phyloP scores from a whole-genome alignment of 169 alveolate genomes.

The Plasmodium coatneyi region DNA sequence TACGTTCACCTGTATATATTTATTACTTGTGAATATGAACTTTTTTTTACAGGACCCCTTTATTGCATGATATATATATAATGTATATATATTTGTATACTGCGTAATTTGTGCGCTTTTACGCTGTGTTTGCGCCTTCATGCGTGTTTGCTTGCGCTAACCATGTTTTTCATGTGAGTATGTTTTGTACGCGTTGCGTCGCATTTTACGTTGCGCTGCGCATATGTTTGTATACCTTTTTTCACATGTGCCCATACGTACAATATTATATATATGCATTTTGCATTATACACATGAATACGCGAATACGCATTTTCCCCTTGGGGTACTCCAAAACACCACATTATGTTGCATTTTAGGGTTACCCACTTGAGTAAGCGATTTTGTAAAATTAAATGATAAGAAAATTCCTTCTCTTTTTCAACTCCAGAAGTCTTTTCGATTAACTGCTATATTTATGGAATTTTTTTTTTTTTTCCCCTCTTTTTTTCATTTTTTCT shows the following conservation, averaged over 20 bases:
- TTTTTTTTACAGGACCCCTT: not conserved
- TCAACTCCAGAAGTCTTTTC: constrained; percentile 30
- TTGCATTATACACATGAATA: not conserved
- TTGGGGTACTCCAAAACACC: not conserved
- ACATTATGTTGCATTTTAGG: not conserved
- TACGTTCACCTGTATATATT: not conserved
- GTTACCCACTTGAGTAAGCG: not conserved
- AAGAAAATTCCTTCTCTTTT: constrained; percentile 15
- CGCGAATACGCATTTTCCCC: not conserved
- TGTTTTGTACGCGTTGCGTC: not conserved
- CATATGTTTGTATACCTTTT: not conserved
- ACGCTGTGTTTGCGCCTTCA: not conserved
- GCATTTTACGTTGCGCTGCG: not conserved
- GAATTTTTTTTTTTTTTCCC: not conserved
- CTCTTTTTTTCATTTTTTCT: not conserved
- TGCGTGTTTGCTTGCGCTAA: not conserved
- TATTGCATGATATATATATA: not conserved
- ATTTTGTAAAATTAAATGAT: not conserved
- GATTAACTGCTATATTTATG: not conserved
- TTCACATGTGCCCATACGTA: not conserved
- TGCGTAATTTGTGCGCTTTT: not conserved
- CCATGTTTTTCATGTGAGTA: not conserved
- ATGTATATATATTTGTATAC: not conserved
- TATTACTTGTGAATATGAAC: not conserved
- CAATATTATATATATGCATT: not conserved